Evolutionary conservation across 805 yeast genomes (phyloP).

Genomic region (Candida yuanshanica): DNA sequence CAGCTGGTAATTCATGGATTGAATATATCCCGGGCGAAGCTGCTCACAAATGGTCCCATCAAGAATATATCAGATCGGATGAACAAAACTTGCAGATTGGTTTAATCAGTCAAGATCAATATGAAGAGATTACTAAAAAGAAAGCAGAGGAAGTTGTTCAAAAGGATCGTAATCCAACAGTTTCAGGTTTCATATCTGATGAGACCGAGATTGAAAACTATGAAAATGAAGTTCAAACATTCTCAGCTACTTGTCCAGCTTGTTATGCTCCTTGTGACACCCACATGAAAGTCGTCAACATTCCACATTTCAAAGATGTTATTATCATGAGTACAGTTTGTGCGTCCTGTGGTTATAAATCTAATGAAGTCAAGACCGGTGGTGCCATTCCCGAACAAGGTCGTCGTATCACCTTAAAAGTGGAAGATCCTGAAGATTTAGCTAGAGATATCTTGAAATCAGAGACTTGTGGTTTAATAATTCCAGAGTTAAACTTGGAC

Average conservation of each 20-base stretch:
- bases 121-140: conserved; percentile 31
- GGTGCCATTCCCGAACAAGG: conserved; percentile 92
- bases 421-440: conserved; percentile 84
- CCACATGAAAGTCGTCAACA: conserved; percentile 93
- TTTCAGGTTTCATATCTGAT: conserved; percentile 61
- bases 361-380: conserved; percentile 97
- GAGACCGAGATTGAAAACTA: conserved; percentile 79
- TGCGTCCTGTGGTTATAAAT: conserved; percentile 88
- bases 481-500: conserved; percentile 88
- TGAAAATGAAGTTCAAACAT: conserved; percentile 87
- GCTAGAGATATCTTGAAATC: conserved; percentile 92
- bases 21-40: conserved; percentile 85
- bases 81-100: conserved; percentile 87
- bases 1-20: conserved; percentile 96
- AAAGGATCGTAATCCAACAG: conserved; percentile 31
- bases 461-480: conserved; percentile 80
- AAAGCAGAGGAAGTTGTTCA: conserved; percentile 19
- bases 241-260: conserved; percentile 87
- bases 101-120: conserved; percentile 56
- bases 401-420: conserved; percentile 59
- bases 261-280: conserved; percentile 82
- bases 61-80: conserved; percentile 76
- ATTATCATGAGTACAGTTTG: conserved; percentile 94
- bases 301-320: conserved; percentile 97
- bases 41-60: conserved; percentile 82